Base-by-base conservation (phyloP, 768 basidiomycete genomes). In the Mycena sanguinolenta region DNA sequence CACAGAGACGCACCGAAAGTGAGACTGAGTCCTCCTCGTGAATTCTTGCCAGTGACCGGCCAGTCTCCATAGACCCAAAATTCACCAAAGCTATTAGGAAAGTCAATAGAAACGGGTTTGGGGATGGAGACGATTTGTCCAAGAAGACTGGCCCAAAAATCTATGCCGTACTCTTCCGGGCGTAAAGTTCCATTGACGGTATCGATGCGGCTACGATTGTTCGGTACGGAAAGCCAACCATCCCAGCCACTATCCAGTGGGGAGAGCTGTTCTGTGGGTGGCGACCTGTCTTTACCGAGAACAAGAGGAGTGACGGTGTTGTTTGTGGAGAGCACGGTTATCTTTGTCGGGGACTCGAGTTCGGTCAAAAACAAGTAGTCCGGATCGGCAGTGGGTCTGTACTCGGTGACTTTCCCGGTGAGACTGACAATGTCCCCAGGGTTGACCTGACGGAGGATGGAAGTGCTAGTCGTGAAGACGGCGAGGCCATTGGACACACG, bases 101-200 rank as follows among this genome's bases (percentile, higher is more conserved):
- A 90, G 65, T 84, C 80, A 7, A 86, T 74, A 4, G 86, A 83
- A 7, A 81, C 77, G 3, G 90, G 89, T 5, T 77, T 80, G 5
- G 82, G 85, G 27, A 90, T 80, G 0, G 84, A 84, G 27, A 91
- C 89, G 4, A 91, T 79, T 73, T 87, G 85, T 3, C 89, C 89
- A 68, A 89, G 87, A 13, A 91, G 82, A 73, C 87, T 89, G 74
- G 88, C 84, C 89, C 89, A 91, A 74, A 91, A 91, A 74, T 91
- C 90, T 38, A 90, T 75, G 9, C 89, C 90, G 66, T 81, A 90
- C 52, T 81, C 77, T 30, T 85, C 81, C 2, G 89, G 89, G 60
- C 84, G 82, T 44, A 90, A 76, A 7, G 83, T 82, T 9, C 84
- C 79, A 70, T 91, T 87, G 6, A 83, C 80, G 2, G 73, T 72